phyloP scores from a whole-genome alignment of 768 basidiomycete genomes.

The Leccinum obscurum region DNA sequence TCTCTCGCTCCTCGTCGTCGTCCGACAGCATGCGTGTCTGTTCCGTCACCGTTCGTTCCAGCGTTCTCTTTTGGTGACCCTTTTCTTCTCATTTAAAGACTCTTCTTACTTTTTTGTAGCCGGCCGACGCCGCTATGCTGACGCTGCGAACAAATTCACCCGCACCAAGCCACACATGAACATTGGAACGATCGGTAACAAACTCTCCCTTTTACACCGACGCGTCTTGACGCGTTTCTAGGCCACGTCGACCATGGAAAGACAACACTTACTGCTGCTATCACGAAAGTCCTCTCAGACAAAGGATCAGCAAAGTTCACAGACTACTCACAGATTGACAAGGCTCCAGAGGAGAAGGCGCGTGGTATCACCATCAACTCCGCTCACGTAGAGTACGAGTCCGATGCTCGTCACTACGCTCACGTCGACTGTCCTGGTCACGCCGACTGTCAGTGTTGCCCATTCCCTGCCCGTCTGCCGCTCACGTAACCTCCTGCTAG shows the following conservation, averaged over 20 bases:
- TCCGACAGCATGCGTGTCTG: conserved; percentile 13
- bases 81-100: background rate
- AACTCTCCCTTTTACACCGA: conserved; percentile 1
- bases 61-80: conserved; percentile 9
- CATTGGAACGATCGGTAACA: conserved; percentile 85
- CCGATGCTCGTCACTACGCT: conserved; percentile 84
- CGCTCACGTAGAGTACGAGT: conserved; percentile 98
- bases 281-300: conserved; percentile 88
- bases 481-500: conserved; percentile 38
- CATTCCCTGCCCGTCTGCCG: background rate
- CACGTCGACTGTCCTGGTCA: conserved; percentile 98
- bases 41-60: conserved; percentile 3
- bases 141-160: conserved; percentile 56
- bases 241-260: conserved; percentile 99
- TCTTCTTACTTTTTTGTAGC: background rate
- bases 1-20: conserved; percentile 15
- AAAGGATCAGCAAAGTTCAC: conserved; percentile 80
- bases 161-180: conserved; percentile 91
- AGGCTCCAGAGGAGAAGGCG: conserved; percentile 98
- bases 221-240: conserved; percentile 18
- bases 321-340: conserved; percentile 97
- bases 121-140: conserved; percentile 67
- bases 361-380: conserved; percentile 99
- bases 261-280: conserved; percentile 94
- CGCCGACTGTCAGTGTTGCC: conserved; percentile 73